Base-by-base conservation (phyloP, 139 green algal species). In the Picochlorum sp. region DNA sequence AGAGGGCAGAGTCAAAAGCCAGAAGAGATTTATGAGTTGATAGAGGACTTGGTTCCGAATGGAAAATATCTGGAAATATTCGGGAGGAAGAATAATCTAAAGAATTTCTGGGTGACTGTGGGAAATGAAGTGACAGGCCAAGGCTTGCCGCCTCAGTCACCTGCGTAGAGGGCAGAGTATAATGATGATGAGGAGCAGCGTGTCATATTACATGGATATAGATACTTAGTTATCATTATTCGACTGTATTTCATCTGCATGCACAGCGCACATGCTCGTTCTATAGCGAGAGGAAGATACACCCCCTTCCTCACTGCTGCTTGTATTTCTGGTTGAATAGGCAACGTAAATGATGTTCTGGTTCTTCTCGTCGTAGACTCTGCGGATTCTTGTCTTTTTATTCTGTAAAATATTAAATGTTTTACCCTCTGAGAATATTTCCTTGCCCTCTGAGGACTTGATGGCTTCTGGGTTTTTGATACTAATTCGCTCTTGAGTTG, bases 1-100 rank as follows among this genome's bases (percentile, higher is more conserved):
- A 77, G 90, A 13, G 90, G 90, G 3, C 90, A 97, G 78, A 95
- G 85, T 77, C 90, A 97, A 80, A 97, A 97, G 70, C 90, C 90
- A 4, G 83, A 92, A 59, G 90, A 97, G 76, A 93, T 97, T n/a
- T 97, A 97, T 70, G 75, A 95, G 62, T 80, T 96, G 21, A 85
- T 96, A 5, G 90, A 96, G 75, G 62, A 85, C 65, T 80, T 96
- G 47, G 90, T 96, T 57, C 90, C 88, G 4, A 77, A 83, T 34
- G 88, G 70, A 13, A 52, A 67, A 20, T 96, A 95, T 65, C 73
- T 96, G 30, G 90, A 96, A 78, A 90, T 96, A 6, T 96, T 96
- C 77, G 90, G 88, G 6, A 75, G 90, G 34, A 92, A 91, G 65
- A 96, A 96, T 82, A 97, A 97, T 79, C 65, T 97, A 63, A 79